Evolutionary conservation across 2,329 filamentous ascomycete genomes (phyloP), one percentile per base, ranked within the genome.

Genomic region (Pleurostoma richardsiae): DNA sequence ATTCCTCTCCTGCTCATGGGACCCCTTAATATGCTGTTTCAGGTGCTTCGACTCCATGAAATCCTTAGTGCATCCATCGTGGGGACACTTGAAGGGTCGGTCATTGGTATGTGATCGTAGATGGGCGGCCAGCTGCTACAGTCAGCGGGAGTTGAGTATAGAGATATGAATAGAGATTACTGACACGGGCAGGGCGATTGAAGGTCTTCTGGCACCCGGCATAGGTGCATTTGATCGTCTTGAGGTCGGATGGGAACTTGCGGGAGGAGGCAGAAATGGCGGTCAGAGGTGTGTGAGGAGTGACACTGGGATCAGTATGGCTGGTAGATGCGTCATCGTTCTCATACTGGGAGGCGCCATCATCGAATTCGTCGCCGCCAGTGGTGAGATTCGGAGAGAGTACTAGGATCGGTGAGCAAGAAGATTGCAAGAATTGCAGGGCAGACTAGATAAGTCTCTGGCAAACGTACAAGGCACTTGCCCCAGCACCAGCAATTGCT

Each of bases 31-130:
- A 63, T 97, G 92, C 54, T 90, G 85, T 49, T 86, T 84, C 19
- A 96, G 74, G 67, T 96, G 90, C 56, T 92, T 92, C 54, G 89
- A 82, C 51, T 94, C 88, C 10, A 90, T 79, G 62, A 95, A 97
- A 39, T 84, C 79, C 70, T 96, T 96, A 57, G 82, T 80, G 61
- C 92, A 97, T 39, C 69, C 83, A 5, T 76, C 69, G 51, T 85
- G 77, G 3, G 75, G 71, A 60, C 92, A 97, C 38, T 76, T 74
- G 64, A 87, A 95, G 0, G 90, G 83, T 1, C 91, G 82, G 56
- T 92, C 88, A 55, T 92, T 90, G 45, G 82, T 92, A 64, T 97
- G 92, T 1, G 87, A 90, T 52, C 90, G 80, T 28, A 92, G 69
- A 59, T 97, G 92, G 49, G 88, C 83, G 49, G 85, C 76, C 4